Percentiles rank a stretch among this genome's conserved stretches.
These are phyloP conservation scores for Lunularia cruciata DNA, from an alignment of 225 moss, liverwort and hornwort genomes.

Conservation along the genomic window DNA sequence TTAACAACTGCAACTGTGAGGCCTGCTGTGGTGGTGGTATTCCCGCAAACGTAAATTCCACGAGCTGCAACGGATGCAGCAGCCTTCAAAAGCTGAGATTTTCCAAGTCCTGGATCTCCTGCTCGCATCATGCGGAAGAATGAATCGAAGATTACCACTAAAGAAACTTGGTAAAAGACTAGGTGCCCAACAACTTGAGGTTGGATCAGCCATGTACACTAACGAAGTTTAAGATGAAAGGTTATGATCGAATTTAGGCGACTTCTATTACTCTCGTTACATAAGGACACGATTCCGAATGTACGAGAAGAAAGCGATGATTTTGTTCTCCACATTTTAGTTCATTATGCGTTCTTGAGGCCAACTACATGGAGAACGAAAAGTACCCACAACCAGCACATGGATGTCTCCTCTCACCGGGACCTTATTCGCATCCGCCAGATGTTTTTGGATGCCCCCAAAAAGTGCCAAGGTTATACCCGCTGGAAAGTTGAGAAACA, in stretches of 20 bases:
- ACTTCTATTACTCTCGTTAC: background rate
- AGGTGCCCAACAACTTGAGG: too few species aligned
- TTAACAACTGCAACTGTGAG: slow-evolving; percentile 97
- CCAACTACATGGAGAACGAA: background rate
- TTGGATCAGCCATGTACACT: too few species aligned
- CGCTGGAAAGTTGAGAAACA: slow-evolving; percentile 45
- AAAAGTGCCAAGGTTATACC: slow-evolving; percentile 89
- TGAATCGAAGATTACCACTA: too few species aligned
- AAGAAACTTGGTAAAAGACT: too few species aligned
- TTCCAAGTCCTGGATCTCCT: slow-evolving; percentile 99
- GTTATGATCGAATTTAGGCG: too few species aligned
- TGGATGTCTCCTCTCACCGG: slow-evolving; percentile 97
- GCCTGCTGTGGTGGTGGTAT: slow-evolving; percentile 90
- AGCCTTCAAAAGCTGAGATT: slow-evolving; percentile 94
- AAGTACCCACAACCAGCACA: slow-evolving; percentile 83
- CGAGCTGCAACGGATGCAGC: slow-evolving; percentile 86
- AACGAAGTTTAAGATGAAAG: too few species aligned
- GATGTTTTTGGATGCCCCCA: slow-evolving; percentile 93
- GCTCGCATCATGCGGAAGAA: slow-evolving; percentile 25
- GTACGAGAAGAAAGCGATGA: background rate
- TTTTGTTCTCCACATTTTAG: background rate
- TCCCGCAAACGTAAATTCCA: slow-evolving; percentile 94
- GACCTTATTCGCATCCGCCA: slow-evolving; percentile 89
- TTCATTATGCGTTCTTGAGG: background rate
- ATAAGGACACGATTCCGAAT: background rate